Base-by-base conservation (phyloP, 805 yeast genomes). In the Tetrapisispora namnaoensis region DNA sequence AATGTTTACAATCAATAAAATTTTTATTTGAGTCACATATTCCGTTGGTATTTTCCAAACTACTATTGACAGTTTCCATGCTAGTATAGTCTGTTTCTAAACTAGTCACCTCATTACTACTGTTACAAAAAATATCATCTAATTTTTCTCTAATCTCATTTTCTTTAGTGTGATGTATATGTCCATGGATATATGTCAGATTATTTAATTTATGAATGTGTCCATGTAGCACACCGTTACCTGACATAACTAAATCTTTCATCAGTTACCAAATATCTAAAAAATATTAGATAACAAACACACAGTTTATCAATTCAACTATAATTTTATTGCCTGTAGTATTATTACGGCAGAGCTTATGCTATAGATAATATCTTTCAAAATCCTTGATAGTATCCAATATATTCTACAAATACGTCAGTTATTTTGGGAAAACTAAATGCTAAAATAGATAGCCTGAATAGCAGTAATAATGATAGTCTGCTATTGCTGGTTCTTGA, bases 151-250 rank as follows among this genome's bases (percentile, higher is more conserved):
- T 40, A 10, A 22, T 34, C 3, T 22, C 43, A 41, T 27, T 28
- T 22, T 35, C 43, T n/a, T 36, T 42, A 4, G 47, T 49, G 38
- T 55, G 77, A 57, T 80, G 86, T 30, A 80, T 75, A 57, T 80
- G 86, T n/a, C 86, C 86, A 58, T 80, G 85, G 35, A 80, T 78
- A 55, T 79, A 80, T 7, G 83, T 78, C 57, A 79, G 75, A 56
- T 77, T 79, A 49, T 73, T 70, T 58, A 77, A 81, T 55, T 76
- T 78, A 62, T 80, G 85, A 20, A 80, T 78, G 55, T 80, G 86
- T 3, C 86, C 86, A 62, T 80, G 86, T 17, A 79, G 79, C n/a
- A 76, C 70, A 20, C 83, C 83, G 50, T 75, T 78, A 4, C 53
- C 54, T 17, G 44, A 4, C 37, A 42, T 42, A 4, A 8, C 28